Evolutionary conservation across 225 moss, liverwort and hornwort genomes (phyloP), one percentile per base, ranked within the genome.

Genomic region (Lunularia cruciata): DNA sequence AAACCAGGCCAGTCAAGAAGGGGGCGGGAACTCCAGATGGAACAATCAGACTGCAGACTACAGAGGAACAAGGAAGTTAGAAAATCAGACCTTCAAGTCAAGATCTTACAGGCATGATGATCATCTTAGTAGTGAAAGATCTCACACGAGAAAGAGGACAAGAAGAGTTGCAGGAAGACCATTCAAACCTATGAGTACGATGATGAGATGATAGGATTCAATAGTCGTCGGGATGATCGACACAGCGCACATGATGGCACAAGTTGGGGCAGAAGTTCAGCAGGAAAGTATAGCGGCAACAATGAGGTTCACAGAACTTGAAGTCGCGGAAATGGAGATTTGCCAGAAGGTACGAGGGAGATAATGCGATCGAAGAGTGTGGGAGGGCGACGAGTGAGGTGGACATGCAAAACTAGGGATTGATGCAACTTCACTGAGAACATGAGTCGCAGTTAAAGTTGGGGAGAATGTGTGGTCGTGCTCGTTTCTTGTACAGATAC

Each of bases 61-160:
- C 15, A 45, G 25, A 15, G 45, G 59, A 27, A 35, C 42, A 1
- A 47, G 60, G 27, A 58, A 72, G 56, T 18, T 47, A 47, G 62
- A 18, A 38, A 53, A 57, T 40, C 67, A 63, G 40, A 40, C 42
- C 46, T 46, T 10, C 11, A 55, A 30, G 33, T 26, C 58, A 13
- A 58, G 66, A 9, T 45, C 61, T 53, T 34, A 19, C 12, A 63
- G 63, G 27, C 57, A 19, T 47, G 57, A 69, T 37, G 35, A 67
- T 68, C 42, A 51, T 32, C 56, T 13, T 8, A 48, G 57, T 8
- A 48, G 75, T 32, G 68, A 68, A n/a, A 53, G 69, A 20, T 34
- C 18, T 58, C 19, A 7, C 12, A n/a, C 37, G 22, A 38, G n/a
- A n/a, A 12, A 6, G 59, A 71, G 23, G 3, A 13, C 38, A 71